A percentile compares a stretch with the other conserved stretches of the same genome.
phyloP scores from a whole-genome alignment of 148 eudicot species.

The Chenopodium suecicum region DNA sequence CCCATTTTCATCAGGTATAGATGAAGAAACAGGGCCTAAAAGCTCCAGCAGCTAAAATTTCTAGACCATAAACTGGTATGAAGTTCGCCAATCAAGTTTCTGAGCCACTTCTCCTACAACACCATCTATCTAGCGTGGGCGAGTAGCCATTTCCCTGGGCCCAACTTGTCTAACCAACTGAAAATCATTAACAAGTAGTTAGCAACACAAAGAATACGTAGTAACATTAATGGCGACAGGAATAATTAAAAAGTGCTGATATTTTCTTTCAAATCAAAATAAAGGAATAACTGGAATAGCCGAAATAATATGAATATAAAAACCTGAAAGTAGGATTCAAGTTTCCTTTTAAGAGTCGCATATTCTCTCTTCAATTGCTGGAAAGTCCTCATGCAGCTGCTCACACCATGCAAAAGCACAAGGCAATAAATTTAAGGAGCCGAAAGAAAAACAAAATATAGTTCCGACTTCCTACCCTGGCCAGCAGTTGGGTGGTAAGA shows the following conservation, averaged over 20 bases:
- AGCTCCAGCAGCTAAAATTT: slow-evolving; percentile 4
- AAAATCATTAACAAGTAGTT: not conserved
- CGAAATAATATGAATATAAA: slow-evolving; percentile 25
- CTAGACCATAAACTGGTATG: not conserved
- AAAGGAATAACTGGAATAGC: not conserved
- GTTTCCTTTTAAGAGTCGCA: slow-evolving; percentile 64
- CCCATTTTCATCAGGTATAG: slow-evolving; percentile 9
- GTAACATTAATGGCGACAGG: slow-evolving; percentile 12
- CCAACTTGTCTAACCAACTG: slow-evolving; percentile 82
- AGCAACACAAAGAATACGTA: not conserved
- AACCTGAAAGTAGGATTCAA: slow-evolving; percentile 89
- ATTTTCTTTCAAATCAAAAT: not conserved
- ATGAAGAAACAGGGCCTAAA: slow-evolving; percentile 7
- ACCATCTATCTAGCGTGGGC: slow-evolving; percentile 26
- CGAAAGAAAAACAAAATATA: not conserved
- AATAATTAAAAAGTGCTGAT: not conserved
- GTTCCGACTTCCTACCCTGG: not conserved
- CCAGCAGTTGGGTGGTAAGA: not conserved
- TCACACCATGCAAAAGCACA: slow-evolving; percentile 19
- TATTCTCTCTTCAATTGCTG: slow-evolving; percentile 81
- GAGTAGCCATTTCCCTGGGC: slow-evolving; percentile 56
- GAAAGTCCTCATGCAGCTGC: slow-evolving; percentile 76
- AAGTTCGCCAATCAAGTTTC: not conserved
- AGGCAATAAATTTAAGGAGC: slow-evolving; percentile 14
- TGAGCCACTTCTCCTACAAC: not conserved